A percentile compares a stretch with the other conserved stretches of the same genome.
Conservation (phyloP, 2,329 filamentous ascomycete species). For the Fusarium concolor region DNA sequence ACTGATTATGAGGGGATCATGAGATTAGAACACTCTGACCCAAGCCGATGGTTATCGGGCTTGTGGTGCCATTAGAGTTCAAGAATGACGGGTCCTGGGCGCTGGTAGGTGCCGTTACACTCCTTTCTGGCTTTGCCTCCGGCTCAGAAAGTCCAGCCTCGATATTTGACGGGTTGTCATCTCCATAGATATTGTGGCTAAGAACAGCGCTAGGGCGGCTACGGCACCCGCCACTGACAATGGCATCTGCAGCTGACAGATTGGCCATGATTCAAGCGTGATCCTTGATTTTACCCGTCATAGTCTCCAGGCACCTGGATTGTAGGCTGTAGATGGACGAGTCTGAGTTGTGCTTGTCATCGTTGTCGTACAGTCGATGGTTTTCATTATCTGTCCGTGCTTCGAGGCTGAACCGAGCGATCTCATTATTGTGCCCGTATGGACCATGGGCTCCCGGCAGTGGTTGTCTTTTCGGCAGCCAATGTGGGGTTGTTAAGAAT, state of each 20-base stretch:
- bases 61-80: constrained; percentile 43
- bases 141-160: constrained; percentile 29
- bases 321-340: background rate
- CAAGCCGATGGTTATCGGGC: constrained; percentile 46
- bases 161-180: constrained; percentile 45
- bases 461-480: constrained; percentile 33
- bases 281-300: constrained; percentile 36
- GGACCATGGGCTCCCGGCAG: constrained; percentile 25
- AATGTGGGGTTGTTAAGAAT: constrained; percentile 28
- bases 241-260: constrained; percentile 41
- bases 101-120: constrained; percentile 31
- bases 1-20: constrained; percentile 40
- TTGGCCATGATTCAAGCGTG: constrained; percentile 38
- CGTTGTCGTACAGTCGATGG: background rate
- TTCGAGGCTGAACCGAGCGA: constrained; percentile 20
- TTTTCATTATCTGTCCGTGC: constrained; percentile 10
- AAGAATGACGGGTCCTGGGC: constrained; percentile 36
- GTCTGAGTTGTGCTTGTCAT: background rate
- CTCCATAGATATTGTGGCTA: constrained; percentile 42
- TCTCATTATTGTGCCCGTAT: background rate
- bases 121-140: constrained; percentile 33
- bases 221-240: constrained; percentile 45
- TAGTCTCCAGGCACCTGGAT: background rate
- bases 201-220: constrained; percentile 45
- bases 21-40: constrained; percentile 45